A percentile compares a stretch with the other conserved stretches of the same genome.
These are phyloP conservation scores for Fusarium musae DNA, from an alignment of 2,329 filamentous ascomycete genomes.

Conservation along the genomic window DNA sequence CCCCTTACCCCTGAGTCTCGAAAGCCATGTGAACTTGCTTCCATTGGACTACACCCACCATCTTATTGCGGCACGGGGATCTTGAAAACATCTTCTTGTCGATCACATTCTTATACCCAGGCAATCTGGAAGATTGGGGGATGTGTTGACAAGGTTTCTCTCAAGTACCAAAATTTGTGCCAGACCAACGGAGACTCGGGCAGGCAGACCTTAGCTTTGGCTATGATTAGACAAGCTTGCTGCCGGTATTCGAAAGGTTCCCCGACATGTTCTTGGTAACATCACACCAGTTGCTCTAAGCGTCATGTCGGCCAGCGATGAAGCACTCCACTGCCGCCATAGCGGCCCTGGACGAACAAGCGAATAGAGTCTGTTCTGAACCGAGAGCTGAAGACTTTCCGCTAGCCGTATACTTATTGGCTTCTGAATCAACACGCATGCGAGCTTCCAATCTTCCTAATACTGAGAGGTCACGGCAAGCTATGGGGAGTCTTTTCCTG, in stretches of 20 bases:
- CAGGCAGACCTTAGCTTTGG: neutral
- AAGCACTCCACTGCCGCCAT: neutral
- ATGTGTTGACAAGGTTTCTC: neutral
- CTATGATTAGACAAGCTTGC: rapidly evolving
- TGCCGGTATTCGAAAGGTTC: neutral
- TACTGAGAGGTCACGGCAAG: too few species aligned
- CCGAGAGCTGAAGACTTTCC: neutral
- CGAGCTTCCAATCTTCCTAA: too few species aligned
- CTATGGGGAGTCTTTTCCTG: neutral
- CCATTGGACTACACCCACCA: neutral
- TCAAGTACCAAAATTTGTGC: too few species aligned
- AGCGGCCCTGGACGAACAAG: too few species aligned
- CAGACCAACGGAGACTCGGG: neutral
- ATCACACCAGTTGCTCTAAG: neutral
- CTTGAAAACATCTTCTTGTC: too few species aligned
- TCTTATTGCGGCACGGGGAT: neutral
- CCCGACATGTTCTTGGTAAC: too few species aligned
- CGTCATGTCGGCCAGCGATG: neutral
- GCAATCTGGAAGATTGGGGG: neutral
- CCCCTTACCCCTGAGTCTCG: neutral
- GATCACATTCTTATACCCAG: rapidly evolving
- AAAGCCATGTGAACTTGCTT: neutral
- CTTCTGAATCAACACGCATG: neutral
- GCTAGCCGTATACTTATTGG: too few species aligned
- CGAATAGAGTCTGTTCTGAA: too few species aligned